A percentile compares a stretch with the other conserved stretches of the same genome.
These are phyloP conservation scores for Aspergillus phoenicis DNA, from an alignment of 2,329 filamentous ascomycete species.

Conservation along the genomic window DNA sequence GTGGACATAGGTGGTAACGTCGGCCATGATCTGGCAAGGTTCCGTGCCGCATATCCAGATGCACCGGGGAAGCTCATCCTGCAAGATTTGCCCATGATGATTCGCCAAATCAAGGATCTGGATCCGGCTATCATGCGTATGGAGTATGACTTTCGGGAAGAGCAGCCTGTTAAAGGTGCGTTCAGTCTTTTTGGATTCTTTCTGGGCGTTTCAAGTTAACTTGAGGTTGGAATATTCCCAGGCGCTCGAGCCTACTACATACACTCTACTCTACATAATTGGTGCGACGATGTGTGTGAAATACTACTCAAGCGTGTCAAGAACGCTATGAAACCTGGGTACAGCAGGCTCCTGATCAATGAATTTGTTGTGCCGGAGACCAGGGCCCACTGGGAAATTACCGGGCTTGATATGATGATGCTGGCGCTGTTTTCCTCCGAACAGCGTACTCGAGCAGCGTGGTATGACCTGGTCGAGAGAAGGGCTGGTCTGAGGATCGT, in stretches of 20 bases:
- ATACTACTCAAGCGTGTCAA: conserved; percentile 33
- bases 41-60: too few species aligned
- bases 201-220: neutral
- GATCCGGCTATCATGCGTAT: neutral
- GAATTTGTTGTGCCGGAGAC: conserved; percentile 46
- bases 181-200: neutral
- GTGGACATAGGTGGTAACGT: too few species aligned
- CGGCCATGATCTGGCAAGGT: too few species aligned
- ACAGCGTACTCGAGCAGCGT: conserved; percentile 46
- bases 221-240: neutral
- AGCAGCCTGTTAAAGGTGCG: neutral
- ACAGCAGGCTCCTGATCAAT: conserved; percentile 49
- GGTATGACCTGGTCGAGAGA: conserved; percentile 34
- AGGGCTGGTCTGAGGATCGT: conserved; percentile 41
- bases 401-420: conserved; percentile 47
- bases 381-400: conserved; percentile 35
- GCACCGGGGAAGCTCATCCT: neutral
- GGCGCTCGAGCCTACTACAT: conserved; percentile 35
- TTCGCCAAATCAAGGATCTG: neutral
- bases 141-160: neutral
- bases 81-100: neutral
- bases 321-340: conserved; percentile 37
- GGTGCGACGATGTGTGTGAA: conserved; percentile 35
- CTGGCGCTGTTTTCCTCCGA: conserved; percentile 41
- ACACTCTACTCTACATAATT: conserved; percentile 30